A percentile compares a stretch with the other conserved stretches of the same genome.
Evolutionary conservation across 164 flowering plant genomes (phyloP).

Genomic region (Stephania yunnanensis): DNA sequence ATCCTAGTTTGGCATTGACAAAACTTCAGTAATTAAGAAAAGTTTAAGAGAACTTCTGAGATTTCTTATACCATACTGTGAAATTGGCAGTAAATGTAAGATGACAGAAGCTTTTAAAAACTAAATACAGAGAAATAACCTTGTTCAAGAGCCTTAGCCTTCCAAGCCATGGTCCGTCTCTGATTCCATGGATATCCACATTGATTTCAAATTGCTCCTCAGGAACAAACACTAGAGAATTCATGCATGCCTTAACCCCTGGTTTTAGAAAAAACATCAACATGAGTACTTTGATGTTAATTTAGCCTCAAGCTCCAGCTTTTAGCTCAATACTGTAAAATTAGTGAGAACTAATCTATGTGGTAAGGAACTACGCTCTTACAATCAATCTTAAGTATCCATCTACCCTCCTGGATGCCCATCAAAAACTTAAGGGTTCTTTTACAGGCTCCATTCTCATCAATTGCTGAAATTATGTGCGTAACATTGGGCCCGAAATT

Average conservation of each 20-base stretch:
- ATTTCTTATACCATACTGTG: background rate
- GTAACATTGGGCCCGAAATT: constrained; percentile 68
- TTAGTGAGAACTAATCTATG: background rate
- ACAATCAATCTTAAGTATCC: constrained; percentile 89
- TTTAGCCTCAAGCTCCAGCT: background rate
- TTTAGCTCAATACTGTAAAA: background rate
- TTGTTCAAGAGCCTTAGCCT: constrained; percentile 56
- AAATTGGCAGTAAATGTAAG: background rate
- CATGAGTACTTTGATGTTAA: background rate
- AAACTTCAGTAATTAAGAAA: no score
- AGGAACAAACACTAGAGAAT: constrained; percentile 48
- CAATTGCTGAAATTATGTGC: constrained; percentile 84
- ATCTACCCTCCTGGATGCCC: constrained; percentile 92
- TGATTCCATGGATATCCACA: constrained; percentile 66
- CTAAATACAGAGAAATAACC: constrained; percentile 31
- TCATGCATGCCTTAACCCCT: constrained; percentile 86
- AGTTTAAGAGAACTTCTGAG: no score
- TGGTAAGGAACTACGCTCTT: constrained; percentile 20
- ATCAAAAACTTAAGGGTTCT: constrained; percentile 82
- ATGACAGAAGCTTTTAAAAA: background rate
- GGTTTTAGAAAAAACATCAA: constrained; percentile 13
- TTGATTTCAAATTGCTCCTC: constrained; percentile 68
- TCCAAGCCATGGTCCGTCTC: constrained; percentile 67
- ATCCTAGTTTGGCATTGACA: no score
- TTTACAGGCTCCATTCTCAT: constrained; percentile 81